Evolutionary conservation across 2,329 filamentous ascomycete genomes (phyloP).

Genomic region (Dactylellina drechsleri): DNA sequence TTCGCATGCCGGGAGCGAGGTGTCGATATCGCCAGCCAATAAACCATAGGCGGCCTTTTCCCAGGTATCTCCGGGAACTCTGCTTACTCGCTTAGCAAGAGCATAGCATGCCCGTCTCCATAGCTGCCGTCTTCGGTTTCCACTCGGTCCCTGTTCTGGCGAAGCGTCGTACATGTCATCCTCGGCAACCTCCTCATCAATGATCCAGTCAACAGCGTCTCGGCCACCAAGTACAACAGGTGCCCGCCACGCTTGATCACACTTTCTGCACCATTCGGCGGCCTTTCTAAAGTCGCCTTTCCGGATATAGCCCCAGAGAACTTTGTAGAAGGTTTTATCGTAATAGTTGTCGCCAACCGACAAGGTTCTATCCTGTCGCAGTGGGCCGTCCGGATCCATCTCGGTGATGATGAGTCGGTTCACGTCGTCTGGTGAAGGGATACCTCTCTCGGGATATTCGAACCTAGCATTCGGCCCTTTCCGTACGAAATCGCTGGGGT

Average conservation of each 20-base stretch:
- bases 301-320: conserved; percentile 91
- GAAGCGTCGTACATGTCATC: conserved; percentile 60
- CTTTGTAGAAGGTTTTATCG: conserved; percentile 89
- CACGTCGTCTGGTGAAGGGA: conserved; percentile 67
- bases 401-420: conserved; percentile 80
- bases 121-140: conserved; percentile 64
- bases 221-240: conserved; percentile 77
- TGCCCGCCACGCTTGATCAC: conserved; percentile 89
- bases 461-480: conserved; percentile 38
- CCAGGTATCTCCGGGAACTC: conserved; percentile 76
- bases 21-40: conserved; percentile 82
- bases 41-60: conserved; percentile 91
- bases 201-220: conserved; percentile 67
- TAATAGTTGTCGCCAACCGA: conserved; percentile 87
- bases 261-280: conserved; percentile 83
- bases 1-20: conserved; percentile 74
- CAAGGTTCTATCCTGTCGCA: conserved; percentile 78
- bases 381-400: conserved; percentile 89
- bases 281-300: conserved; percentile 82
- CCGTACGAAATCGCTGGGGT: conserved; percentile 31
- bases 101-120: conserved; percentile 83
- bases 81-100: conserved; percentile 69
- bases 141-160: conserved; percentile 60
- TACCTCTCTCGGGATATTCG: conserved; percentile 49
- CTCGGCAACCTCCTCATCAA: conserved; percentile 65